These are phyloP conservation scores for Pinus taeda DNA, from an alignment of 75 land plant genomes.

Conservation along the genomic window DNA sequence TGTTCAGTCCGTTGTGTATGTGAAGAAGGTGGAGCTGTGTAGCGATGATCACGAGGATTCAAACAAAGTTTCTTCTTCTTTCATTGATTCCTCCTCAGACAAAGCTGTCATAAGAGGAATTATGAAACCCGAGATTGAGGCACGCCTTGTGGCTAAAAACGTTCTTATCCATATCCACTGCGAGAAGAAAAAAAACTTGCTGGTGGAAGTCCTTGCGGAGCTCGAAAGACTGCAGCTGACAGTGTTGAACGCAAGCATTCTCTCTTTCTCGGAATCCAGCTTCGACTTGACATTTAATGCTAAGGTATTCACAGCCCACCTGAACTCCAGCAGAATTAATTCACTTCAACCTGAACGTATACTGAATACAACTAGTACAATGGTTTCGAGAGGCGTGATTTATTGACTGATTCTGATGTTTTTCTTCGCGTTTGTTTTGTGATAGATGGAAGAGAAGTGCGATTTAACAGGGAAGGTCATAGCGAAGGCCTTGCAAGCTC, in stretches of 20 bases:
- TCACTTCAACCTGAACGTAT: no score
- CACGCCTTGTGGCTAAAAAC: conserved; percentile 42
- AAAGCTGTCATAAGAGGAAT: neutral
- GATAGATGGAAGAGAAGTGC: neutral
- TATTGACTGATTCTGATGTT: neutral
- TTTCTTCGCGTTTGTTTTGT: neutral
- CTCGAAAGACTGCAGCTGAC: conserved; percentile 54
- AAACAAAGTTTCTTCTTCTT: neutral
- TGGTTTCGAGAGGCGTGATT: neutral
- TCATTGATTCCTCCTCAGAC: neutral
- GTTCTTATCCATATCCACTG: conserved; percentile 65
- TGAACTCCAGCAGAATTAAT: neutral
- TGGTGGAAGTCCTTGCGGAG: conserved; percentile 46
- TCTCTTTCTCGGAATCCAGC: conserved; percentile 48
- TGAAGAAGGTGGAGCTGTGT: conserved; percentile 6
- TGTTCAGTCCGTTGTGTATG: conserved; percentile 18
- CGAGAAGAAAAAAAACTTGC: conserved; percentile 47
- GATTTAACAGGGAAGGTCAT: neutral
- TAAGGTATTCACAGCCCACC: conserved; percentile 31
- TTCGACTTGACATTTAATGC: conserved; percentile 63
- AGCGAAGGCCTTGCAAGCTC: conserved; percentile 4
- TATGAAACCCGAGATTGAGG: conserved; percentile 57
- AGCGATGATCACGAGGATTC: neutral
- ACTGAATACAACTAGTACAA: no score
- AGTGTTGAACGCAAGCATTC: conserved; percentile 37